Conservation (phyloP, 768 basidiomycete species). For the Agaricus blazei region DNA sequence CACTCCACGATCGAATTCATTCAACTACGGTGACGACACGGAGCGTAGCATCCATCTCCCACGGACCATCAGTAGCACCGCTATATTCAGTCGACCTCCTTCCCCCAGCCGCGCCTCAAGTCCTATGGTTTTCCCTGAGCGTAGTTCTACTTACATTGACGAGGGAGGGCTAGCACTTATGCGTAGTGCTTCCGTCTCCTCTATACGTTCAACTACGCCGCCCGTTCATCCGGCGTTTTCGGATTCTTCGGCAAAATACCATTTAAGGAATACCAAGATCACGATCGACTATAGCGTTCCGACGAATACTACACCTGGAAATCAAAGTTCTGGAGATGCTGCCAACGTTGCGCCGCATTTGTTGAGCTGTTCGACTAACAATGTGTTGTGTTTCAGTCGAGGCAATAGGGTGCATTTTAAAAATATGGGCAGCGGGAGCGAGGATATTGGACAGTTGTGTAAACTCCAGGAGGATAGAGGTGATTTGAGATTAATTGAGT, state of each 20-base stretch:
- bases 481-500: conserved; percentile 36
- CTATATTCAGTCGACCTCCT: conserved; percentile 9
- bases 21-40: conserved; percentile 7
- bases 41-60: conserved; percentile 11
- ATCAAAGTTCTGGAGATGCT: conserved; percentile 8
- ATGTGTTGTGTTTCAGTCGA: conserved; percentile 44
- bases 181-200: conserved; percentile 27
- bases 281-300: conserved; percentile 28
- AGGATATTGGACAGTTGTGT: conserved; percentile 46
- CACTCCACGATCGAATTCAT: conserved; percentile 5
- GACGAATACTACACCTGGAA: conserved; percentile 7
- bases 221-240: conserved; percentile 23
- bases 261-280: conserved; percentile 28
- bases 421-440: conserved; percentile 29
- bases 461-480: conserved; percentile 44
- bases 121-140: conserved; percentile 14
- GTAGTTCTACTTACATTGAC: conserved; percentile 20
- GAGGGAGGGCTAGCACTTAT: conserved; percentile 25
- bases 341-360: conserved; percentile 18
- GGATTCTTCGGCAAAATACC: conserved; percentile 28
- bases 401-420: conserved; percentile 53
- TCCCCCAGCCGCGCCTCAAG: conserved; percentile 14
- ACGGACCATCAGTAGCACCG: conserved; percentile 10
- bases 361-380: conserved; percentile 39
- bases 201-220: conserved; percentile 16